Evolutionary conservation across 2,329 filamentous ascomycete species (phyloP).

Genomic region (Fusarium papillatum): DNA sequence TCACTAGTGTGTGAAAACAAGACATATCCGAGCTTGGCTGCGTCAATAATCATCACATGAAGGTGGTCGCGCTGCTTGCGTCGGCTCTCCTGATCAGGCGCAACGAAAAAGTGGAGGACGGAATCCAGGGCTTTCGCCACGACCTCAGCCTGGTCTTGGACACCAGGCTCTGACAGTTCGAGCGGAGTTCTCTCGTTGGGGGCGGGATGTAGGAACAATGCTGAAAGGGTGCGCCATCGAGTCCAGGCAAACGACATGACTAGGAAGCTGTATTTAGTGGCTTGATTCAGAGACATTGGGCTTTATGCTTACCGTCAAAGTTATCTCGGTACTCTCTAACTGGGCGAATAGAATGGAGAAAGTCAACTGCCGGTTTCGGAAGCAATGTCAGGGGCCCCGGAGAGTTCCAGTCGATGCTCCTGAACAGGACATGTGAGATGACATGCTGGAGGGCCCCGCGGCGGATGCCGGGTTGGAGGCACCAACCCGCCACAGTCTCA

Average conservation of each 20-base stretch:
- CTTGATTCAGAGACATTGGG: neutral
- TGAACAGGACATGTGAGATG: slow-evolving; percentile 1
- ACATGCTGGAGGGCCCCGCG: neutral
- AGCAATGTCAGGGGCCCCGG: neutral
- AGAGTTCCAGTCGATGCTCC: slow-evolving; percentile 2
- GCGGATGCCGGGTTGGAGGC: neutral
- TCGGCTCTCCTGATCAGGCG: neutral
- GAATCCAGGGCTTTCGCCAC: neutral
- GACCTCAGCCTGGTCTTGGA: neutral
- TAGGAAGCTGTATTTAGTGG: neutral
- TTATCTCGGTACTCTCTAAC: neutral
- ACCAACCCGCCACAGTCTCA: neutral
- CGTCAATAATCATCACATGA: neutral
- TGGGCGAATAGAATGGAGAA: neutral
- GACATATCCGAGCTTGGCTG: neutral
- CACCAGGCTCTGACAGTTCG: neutral
- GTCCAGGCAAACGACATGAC: slow-evolving; percentile 5
- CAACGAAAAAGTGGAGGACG: neutral
- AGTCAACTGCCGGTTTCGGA: neutral
- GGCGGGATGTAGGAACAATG: neutral
- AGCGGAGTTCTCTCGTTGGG: slow-evolving; percentile 1
- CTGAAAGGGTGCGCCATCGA: slow-evolving; percentile 8
- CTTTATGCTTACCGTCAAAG: neutral
- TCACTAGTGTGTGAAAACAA: slow-evolving; percentile 9
- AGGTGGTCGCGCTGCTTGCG: neutral